Conservation (phyloP, 2,329 filamentous ascomycete genomes). For the Cytospora piceae region DNA sequence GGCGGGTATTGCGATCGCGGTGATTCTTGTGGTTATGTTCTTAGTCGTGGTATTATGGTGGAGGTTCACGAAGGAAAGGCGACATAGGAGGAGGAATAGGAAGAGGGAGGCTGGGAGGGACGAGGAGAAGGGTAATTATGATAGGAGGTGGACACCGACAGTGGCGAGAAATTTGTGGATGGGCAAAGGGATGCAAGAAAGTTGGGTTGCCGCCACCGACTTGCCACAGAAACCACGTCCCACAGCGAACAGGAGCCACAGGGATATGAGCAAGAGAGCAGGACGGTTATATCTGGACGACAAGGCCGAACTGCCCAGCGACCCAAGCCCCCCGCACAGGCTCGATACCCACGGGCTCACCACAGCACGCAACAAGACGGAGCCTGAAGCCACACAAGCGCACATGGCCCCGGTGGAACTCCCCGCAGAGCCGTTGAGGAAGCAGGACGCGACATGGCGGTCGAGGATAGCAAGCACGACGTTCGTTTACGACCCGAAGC, state of each 20-base stretch:
- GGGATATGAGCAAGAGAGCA: not conserved
- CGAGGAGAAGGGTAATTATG: slow-evolving; percentile 5
- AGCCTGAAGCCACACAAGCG: slow-evolving; percentile 4
- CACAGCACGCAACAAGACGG: slow-evolving; percentile 4
- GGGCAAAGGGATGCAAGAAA: not conserved
- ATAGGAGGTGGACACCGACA: slow-evolving; percentile 9
- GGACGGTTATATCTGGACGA: slow-evolving; percentile 8
- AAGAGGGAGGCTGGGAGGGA: not conserved
- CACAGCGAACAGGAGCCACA: not conserved
- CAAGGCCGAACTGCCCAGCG: slow-evolving; percentile 20
- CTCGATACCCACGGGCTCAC: not conserved
- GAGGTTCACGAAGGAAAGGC: slow-evolving; percentile 22
- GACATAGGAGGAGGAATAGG: slow-evolving; percentile 4
- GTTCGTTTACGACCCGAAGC: slow-evolving; percentile 18
- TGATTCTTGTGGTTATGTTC: slow-evolving; percentile 12
- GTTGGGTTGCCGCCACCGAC: not conserved
- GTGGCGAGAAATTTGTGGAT: not conserved
- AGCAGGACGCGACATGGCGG: not conserved
- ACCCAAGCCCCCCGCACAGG: slow-evolving; percentile 1
- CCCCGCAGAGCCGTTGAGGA: slow-evolving; percentile 16
- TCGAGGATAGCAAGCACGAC: slow-evolving; percentile 8
- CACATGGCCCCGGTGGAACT: slow-evolving; percentile 9
- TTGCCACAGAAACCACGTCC: not conserved
- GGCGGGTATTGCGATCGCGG: slow-evolving; percentile 15
- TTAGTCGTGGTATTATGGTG: slow-evolving; percentile 3